A percentile compares a stretch with the other conserved stretches of the same genome.
Conservation (phyloP, 2,329 filamentous ascomycete genomes). For the Herpotrichia juniperi region DNA sequence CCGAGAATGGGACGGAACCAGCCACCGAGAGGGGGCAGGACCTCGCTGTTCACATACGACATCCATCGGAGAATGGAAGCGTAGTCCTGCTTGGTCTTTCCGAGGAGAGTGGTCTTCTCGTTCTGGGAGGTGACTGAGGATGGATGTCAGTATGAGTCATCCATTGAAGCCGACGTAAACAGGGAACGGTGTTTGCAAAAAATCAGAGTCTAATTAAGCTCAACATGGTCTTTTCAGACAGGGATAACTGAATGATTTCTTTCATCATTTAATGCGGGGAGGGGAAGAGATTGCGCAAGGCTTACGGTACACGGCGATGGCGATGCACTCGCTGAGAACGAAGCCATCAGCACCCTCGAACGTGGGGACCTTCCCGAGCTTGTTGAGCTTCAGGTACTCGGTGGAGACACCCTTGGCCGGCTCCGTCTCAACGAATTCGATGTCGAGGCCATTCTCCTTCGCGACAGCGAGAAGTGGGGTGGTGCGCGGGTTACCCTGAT, state of each 20-base stretch:
- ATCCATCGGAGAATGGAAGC: constrained; percentile 98
- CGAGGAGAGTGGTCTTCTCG: constrained; percentile 98
- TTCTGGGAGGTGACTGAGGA: constrained; percentile 95
- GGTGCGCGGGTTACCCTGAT: constrained; percentile 85
- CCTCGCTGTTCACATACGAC: constrained; percentile 92
- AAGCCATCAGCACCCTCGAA: constrained; percentile 94
- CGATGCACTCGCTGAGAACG: constrained; percentile 85
- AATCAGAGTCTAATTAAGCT: constrained; percentile 76
- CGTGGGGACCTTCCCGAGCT: constrained; percentile 88
- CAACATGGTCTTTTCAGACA: constrained; percentile 94
- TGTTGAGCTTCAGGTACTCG: constrained; percentile 86
- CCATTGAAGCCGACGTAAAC: constrained; percentile 18
- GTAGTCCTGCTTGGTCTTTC: constrained; percentile 99
- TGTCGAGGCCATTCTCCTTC: constrained; percentile 94
- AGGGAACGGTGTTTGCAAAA: constrained; percentile 58
- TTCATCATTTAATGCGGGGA: constrained; percentile 68
- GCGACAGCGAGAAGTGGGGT: constrained; percentile 89
- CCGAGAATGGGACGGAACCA: constrained; percentile 91
- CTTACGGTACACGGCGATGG: constrained; percentile 97
- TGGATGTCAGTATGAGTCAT: constrained; percentile 36
- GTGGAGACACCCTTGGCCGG: constrained; percentile 67
- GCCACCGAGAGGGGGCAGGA: constrained; percentile 72
- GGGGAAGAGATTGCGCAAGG: constrained; percentile 48
- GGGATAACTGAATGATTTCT: constrained; percentile 67
- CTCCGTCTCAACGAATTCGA: constrained; percentile 80